Evolutionary conservation across 192 early-diverging fungal genomes (phyloP).

Genomic region (Chytriomyces confervae): DNA sequence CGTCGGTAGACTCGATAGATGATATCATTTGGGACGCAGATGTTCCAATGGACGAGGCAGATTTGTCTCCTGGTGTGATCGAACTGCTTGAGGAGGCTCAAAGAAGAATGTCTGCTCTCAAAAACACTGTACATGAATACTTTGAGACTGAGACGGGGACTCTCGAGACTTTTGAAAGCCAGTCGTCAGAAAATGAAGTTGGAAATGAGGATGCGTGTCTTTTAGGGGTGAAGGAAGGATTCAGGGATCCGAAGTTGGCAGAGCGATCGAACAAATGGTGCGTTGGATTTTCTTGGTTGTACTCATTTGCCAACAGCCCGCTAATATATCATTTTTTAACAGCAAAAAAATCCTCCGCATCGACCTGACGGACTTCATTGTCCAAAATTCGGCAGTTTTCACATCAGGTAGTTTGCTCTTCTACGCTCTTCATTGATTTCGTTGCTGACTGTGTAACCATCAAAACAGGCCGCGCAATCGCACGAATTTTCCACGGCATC

Average conservation of each 20-base stretch:
- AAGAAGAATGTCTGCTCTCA: conserved; percentile 5
- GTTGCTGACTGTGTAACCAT: background rate
- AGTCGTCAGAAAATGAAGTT: background rate
- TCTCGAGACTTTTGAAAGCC: background rate
- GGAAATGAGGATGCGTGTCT: conserved; percentile 1
- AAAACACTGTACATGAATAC: conserved; percentile 9
- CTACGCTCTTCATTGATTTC: background rate
- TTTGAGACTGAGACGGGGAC: conserved; percentile 32
- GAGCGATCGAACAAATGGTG: conserved; percentile 25
- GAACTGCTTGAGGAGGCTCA: background rate
- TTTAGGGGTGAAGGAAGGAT: conserved; percentile 23
- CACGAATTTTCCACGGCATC: conserved; percentile 56
- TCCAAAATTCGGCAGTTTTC: conserved; percentile 16
- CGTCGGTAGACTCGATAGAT: background rate
- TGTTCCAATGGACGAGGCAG: background rate
- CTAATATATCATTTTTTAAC: background rate
- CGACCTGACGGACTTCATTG: conserved; percentile 39
- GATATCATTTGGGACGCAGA: conserved; percentile 1
- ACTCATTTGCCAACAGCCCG: background rate
- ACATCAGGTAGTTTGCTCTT: conserved; percentile 35
- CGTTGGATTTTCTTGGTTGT: background rate
- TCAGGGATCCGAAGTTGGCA: conserved; percentile 24
- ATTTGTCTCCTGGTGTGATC: background rate
- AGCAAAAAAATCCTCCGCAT: conserved; percentile 37
- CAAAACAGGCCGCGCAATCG: conserved; percentile 44